phyloP scores from a whole-genome alignment of 345 rosid species.

The Eucalyptus curtisii region DNA sequence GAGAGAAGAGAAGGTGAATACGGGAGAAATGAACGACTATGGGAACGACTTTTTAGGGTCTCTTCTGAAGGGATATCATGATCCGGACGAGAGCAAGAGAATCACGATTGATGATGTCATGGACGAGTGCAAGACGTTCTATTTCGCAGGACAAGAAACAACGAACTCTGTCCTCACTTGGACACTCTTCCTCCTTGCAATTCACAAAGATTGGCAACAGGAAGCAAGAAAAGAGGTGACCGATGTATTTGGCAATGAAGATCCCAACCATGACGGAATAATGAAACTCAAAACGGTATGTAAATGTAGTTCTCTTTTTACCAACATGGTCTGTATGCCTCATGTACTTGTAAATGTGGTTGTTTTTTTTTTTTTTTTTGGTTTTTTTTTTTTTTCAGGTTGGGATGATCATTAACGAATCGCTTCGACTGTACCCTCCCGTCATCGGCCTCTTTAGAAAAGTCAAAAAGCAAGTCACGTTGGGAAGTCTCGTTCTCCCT shows the following conservation, averaged over 20 bases:
- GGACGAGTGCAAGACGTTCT: constrained; percentile 34
- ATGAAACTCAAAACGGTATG: neutral
- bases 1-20: neutral
- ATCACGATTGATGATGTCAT: constrained; percentile 1
- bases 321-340: neutral
- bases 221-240: constrained; percentile 18
- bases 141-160: constrained; percentile 23
- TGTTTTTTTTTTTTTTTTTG: no score
- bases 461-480: neutral
- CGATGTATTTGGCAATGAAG: constrained; percentile 9
- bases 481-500: constrained; percentile 16
- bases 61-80: constrained; percentile 3
- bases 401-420: constrained; percentile 15
- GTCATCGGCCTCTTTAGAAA: neutral
- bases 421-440: constrained; percentile 18
- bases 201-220: constrained; percentile 26
- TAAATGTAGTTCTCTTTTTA: neutral
- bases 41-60: constrained; percentile 14
- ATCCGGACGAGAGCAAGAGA: neutral
- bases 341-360: neutral
- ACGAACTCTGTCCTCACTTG: constrained; percentile 15
- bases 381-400: neutral
- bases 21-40: neutral
- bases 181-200: constrained; percentile 22
- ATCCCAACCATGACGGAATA: neutral